A percentile compares a stretch with the other conserved stretches of the same genome.
phyloP scores from a whole-genome alignment of 2,329 filamentous ascomycete species.

The Trichoderma guizhouense region DNA sequence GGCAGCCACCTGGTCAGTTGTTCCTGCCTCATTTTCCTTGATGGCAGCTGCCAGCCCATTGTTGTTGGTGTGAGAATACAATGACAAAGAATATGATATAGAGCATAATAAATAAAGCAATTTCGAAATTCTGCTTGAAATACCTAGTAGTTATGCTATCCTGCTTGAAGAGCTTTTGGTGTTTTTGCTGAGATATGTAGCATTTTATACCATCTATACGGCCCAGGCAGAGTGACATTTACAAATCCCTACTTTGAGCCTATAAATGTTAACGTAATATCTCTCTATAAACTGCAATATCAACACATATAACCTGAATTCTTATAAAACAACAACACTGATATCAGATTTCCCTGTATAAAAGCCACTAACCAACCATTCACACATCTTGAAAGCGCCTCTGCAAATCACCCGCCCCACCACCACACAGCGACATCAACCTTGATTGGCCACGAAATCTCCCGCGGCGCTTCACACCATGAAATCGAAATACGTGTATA shows the following conservation, averaged over 20 bases:
- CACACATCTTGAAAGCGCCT: background rate
- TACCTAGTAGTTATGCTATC: too few relatives aligned
- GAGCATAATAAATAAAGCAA: background rate
- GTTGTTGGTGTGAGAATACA: too few relatives aligned
- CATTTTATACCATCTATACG: background rate
- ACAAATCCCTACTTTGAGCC: background rate
- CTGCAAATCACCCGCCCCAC: background rate
- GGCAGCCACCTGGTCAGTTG: background rate
- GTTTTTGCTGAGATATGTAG: background rate
- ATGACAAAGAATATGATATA: accelerated
- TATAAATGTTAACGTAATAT: background rate
- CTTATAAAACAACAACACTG: background rate
- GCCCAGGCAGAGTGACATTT: background rate
- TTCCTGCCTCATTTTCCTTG: background rate
- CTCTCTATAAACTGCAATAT: background rate
- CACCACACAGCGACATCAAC: background rate
- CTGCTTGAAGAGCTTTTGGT: background rate
- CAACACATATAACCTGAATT: background rate
- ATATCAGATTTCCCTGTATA: background rate
- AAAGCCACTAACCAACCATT: background rate
- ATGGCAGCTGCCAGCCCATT: background rate
- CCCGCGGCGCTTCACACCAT: background rate
- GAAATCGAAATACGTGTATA: conserved; percentile 1
- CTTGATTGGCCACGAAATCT: background rate
- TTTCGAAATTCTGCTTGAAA: too few relatives aligned